Evolutionary conservation across 768 basidiomycete species (phyloP).

Genomic region (Tylopilus sp.): DNA sequence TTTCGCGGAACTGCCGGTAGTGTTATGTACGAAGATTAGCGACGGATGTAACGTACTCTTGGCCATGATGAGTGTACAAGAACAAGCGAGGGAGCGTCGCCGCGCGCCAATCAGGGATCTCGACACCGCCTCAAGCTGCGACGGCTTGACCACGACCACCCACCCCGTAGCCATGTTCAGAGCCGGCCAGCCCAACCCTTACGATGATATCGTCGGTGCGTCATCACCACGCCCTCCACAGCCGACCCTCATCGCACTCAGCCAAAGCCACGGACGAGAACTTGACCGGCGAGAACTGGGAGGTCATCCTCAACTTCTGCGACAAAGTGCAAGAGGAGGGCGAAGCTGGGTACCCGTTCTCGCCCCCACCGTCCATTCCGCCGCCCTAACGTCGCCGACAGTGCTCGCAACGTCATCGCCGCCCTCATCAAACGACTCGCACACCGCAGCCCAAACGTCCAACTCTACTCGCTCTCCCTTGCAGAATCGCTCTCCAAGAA

Average conservation of each 20-base stretch:
- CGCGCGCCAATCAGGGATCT: constrained; percentile 15
- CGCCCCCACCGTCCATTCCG: neutral
- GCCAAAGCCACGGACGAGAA: constrained; percentile 98
- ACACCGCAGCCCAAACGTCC: constrained; percentile 95
- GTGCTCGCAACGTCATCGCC: constrained; percentile 82
- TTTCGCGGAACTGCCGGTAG: constrained; percentile 83
- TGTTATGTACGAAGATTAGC: neutral
- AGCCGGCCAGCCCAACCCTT: constrained; percentile 64
- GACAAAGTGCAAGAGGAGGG: constrained; percentile 95
- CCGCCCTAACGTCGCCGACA: constrained; percentile 35
- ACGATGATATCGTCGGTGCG: constrained; percentile 91
- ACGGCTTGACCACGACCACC: neutral
- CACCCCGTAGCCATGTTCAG: constrained; percentile 75
- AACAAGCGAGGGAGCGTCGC: constrained; percentile 4
- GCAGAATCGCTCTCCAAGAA: constrained; percentile 92
- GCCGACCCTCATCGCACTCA: constrained; percentile 31
- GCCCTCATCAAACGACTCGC: constrained; percentile 85
- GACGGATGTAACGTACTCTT: constrained; percentile 39
- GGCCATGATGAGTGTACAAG: constrained; percentile 39
- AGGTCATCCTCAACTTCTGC: constrained; percentile 87
- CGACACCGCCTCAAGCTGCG: constrained; percentile 33
- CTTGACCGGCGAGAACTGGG: constrained; percentile 94
- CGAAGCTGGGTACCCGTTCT: constrained; percentile 62
- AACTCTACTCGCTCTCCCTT: constrained; percentile 87
- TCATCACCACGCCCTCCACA: constrained; percentile 18